phyloP scores from a whole-genome alignment of 495 filamentous ascomycete species.

The Xylaria flabelliformis region DNA sequence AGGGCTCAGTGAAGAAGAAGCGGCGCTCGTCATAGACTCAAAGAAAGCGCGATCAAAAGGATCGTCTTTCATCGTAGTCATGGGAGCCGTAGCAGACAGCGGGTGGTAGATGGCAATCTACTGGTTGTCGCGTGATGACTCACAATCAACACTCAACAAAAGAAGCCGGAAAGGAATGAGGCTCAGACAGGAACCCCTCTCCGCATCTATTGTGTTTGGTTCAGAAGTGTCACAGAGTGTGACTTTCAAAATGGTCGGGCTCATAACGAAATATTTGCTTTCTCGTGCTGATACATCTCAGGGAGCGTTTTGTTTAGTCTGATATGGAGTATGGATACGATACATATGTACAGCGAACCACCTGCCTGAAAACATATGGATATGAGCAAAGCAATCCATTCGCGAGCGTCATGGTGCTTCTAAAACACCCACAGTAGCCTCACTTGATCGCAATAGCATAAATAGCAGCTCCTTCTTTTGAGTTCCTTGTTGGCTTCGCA shows the following conservation, averaged over 20 bases:
- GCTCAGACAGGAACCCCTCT: background rate
- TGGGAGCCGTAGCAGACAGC: constrained; percentile 3
- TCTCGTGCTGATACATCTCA: background rate
- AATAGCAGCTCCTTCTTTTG: background rate
- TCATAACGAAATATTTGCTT: background rate
- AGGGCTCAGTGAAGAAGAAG: constrained; percentile 56
- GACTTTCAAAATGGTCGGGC: background rate
- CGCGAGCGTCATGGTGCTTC: background rate
- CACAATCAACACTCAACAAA: background rate
- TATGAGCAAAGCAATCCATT: background rate
- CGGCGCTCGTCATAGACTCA: constrained; percentile 51
- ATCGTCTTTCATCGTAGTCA: constrained; percentile 53
- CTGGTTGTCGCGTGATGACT: constrained; percentile 17
- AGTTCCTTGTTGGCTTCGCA: background rate
- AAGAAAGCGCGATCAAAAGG: constrained; percentile 51
- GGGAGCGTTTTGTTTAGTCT: background rate
- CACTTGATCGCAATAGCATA: background rate
- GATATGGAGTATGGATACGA: background rate
- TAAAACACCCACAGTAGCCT: background rate
- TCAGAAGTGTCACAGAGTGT: background rate
- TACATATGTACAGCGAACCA: background rate
- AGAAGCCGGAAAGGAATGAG: background rate
- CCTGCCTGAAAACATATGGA: background rate
- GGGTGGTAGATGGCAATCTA: background rate
- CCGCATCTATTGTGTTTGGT: background rate